A percentile compares a stretch with the other conserved stretches of the same genome.
Conservation (phyloP, 2,329 filamentous ascomycete species). For the Pezicula radicicola region DNA sequence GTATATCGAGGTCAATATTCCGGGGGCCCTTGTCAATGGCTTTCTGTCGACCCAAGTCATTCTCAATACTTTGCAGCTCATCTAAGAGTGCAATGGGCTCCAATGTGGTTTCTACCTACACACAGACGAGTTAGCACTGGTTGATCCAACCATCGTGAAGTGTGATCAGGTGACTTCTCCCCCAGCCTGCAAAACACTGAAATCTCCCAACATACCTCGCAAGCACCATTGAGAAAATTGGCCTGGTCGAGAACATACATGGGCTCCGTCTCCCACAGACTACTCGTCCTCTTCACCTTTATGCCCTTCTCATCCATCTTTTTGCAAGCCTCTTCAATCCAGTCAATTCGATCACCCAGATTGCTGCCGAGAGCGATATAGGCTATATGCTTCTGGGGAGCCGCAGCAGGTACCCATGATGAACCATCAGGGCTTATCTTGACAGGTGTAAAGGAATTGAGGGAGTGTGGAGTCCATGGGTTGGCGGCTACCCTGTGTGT, state of each 20-base stretch:
- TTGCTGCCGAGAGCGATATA: slow-evolving; percentile 94
- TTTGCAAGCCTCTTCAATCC: slow-evolving; percentile 80
- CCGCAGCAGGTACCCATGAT: not conserved
- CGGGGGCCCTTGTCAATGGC: slow-evolving; percentile 89
- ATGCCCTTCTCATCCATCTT: slow-evolving; percentile 75
- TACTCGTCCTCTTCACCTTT: slow-evolving; percentile 75
- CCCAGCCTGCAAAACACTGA: too few species aligned
- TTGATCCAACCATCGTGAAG: not conserved
- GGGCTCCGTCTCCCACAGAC: slow-evolving; percentile 88
- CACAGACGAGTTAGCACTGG: not conserved
- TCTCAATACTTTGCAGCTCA: slow-evolving; percentile 80
- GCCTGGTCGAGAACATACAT: slow-evolving; percentile 95
- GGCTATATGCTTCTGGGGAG: slow-evolving; percentile 36
- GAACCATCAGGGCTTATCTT: not conserved
- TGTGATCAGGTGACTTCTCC: not conserved
- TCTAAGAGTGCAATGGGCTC: slow-evolving; percentile 75
- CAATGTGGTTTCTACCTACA: slow-evolving; percentile 75
- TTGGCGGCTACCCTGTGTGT: not conserved
- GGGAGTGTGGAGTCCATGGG: not conserved
- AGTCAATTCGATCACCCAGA: slow-evolving; percentile 76
- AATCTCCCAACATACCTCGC: slow-evolving; percentile 62
- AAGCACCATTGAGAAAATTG: slow-evolving; percentile 87
- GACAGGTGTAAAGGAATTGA: not conserved
- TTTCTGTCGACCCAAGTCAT: slow-evolving; percentile 74
- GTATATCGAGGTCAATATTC: slow-evolving; percentile 91